Evolutionary conservation across 352 stramenopile genomes (phyloP), one percentile per base, ranked within the genome.

Genomic region (Phytophthora citrophthora): DNA sequence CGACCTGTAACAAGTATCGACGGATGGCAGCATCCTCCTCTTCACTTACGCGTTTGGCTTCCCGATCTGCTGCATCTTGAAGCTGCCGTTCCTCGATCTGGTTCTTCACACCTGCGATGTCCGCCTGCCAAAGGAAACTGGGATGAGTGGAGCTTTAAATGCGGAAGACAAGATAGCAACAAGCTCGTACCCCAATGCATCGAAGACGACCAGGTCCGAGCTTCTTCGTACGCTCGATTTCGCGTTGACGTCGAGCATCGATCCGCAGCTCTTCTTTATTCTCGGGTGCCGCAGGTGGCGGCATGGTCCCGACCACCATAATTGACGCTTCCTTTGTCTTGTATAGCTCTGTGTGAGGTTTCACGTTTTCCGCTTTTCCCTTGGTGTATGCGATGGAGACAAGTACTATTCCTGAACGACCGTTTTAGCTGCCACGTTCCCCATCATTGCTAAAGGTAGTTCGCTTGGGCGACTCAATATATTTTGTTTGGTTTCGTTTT

Each of bases 91-190:
- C 83, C 48, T 88, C 77, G 7, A 92, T 54, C 63, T 94, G 83
- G 53, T 91, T 90, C 52, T 84, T 90, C 15, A 93, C 70, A 18
- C 85, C 82, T 20, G 73, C 82, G 41, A 93, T 93, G 43, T 93
- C 81, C 1, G 81, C 81, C 82, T 93, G 41, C 13, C 13, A 24
- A 8, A 38, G 32, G n/a, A 49, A 51, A 13, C 2, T 16, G 54
- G 24, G 18, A 16, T 39, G 18, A 74, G 26, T 57, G 5, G 7
- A 10, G 6, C 12, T 12, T 15, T 16, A 50, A 18, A 23, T 12
- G 20, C n/a, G 6, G 7, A 13, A 43, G 40, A 38, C 5, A 64
- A 44, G 16, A 48, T 0, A 46, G 49, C 13, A 9, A 16, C 36
- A 12, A 18, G 32, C 32, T 69, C 81, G 18, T 46, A 93, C 85